Base-by-base conservation (phyloP, 495 filamentous ascomycete genomes). In the Chaetomidium leptoderma region DNA sequence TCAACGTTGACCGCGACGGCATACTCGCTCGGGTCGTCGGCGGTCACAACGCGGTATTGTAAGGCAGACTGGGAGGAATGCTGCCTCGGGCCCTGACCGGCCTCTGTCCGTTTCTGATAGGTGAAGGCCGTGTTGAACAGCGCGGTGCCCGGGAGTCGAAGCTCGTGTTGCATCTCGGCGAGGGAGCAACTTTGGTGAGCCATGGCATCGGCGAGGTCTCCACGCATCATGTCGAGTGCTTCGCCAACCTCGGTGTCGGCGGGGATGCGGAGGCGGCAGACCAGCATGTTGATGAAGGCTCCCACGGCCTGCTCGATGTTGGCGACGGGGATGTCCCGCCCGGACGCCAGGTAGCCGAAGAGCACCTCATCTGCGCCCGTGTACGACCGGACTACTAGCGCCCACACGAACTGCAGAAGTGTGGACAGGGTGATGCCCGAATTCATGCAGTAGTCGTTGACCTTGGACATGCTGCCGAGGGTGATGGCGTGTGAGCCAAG, bases 11-110 rank as follows among this genome's bases (percentile, higher is more conserved):
- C 70, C 29, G 74, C 78, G 0, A 85, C 62, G 1, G 70, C 71
- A 58, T 81, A 81, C 62, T 85, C 81, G 23, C 80, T 81, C 1
- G 81, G 81, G 48, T 84, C 81, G 43, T 84, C 78, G 3, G 72
- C 62, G 16, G 23, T 60, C 39, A 68, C 37, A 14, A 65, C 55
- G 13, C 46, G 44, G 52, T 63, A 65, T 45, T 46, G 37, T 2
- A 68, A 53, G 4, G 1, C 68, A 61, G 42, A 33, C 13, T 46
- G 29, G 16, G 24, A 1, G 10, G 37, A 48, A 0, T 53, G 23
- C 6, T 54, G 29, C 9, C 16, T 32, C 5, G 26, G 29, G 21
- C 17, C 43, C 6, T 23, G 36, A 6, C 24, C 24, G 17, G 26
- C 8, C 16, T 29, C 37, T 1, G 50, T 14, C n/a, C 63, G 60